Evolutionary conservation across 805 yeast genomes (phyloP), one percentile per base, ranked within the genome.

Genomic region (Saccharomycopsis sp.): DNA sequence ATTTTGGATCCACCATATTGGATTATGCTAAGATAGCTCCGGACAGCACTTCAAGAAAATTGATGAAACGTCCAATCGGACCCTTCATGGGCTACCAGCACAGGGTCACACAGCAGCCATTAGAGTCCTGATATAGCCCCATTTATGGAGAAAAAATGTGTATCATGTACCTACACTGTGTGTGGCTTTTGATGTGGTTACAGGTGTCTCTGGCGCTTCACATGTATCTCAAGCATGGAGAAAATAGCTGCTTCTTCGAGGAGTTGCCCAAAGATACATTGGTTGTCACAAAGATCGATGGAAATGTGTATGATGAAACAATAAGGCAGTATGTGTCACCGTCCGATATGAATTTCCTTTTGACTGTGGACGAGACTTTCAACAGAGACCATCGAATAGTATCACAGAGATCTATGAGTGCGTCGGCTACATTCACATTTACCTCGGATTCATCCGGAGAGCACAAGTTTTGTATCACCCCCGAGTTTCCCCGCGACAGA

Each of bases 391-490:
- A 92, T 71, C 77, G 85, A 59, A 96, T 90, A 24, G 85, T 84
- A 42, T 71, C 77, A 60, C 96, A 89, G 70, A 82, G 77, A 66
- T 82, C 84, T 25, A 19, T 19, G 22, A 64, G 78, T 1, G 74
- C 88, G 12, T 72, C 70, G 47, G 88, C 90, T 15, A 85, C 85
- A 62, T 87, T 89, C 71, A 79, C 91, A 34, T 91, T 89, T 75
- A 86, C 92, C 12, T 87, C 97, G 1, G 73, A 83, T 52, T 96
- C 87, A 56, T 75, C 86, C 9, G 97, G 97, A 44, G 96, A 88
- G 69, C 97, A 91, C 76, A 78, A 79, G 66, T 78, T 92, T 66
- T 91, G 97, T 73, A 74, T 91, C 70, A 84, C 83, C 47, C 84
- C 84, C 54, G 67, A 68, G 54, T 78, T 74, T 62, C 68, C 75